Conservation (phyloP, 2,329 filamentous ascomycete genomes). For the Xylaria sp. region DNA sequence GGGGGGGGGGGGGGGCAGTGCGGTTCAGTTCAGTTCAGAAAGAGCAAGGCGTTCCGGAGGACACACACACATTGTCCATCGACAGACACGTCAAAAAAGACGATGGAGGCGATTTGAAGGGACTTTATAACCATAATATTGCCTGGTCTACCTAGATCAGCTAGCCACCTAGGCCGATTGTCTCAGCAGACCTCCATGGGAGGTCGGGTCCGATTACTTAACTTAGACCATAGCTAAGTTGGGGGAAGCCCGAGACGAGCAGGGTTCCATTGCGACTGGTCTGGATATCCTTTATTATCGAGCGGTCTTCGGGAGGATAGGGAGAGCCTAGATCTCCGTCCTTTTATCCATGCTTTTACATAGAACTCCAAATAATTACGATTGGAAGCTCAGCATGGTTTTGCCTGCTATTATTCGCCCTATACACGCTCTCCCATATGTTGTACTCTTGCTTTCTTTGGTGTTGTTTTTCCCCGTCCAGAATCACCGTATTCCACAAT, state of each 20-base stretch:
- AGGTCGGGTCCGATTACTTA: too few relatives aligned
- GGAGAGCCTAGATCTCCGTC: too few relatives aligned
- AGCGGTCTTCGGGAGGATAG: too few relatives aligned
- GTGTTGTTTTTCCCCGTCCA: not conserved
- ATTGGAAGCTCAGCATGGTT: not conserved
- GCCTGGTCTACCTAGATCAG: not conserved
- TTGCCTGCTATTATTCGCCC: not conserved
- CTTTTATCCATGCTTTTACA: not conserved
- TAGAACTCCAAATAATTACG: not conserved
- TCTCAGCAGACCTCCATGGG: too few relatives aligned
- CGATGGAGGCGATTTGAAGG: not conserved
- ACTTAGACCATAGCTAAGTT: too few relatives aligned
- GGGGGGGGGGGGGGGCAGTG: not conserved
- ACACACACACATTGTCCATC: not conserved
- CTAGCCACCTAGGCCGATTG: too few relatives aligned
- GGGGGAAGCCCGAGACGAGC: too few relatives aligned
- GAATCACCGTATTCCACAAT: not conserved
- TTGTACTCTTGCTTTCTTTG: not conserved
- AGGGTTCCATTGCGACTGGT: too few relatives aligned
- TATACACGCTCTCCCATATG: not conserved
- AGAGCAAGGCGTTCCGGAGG: slow-evolving; percentile 22
- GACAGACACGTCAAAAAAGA: not conserved
- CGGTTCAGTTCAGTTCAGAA: not conserved
- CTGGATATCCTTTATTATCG: not conserved
- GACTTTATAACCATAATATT: not conserved